These are phyloP conservation scores for Ophiocordyceps camponoti-floridani DNA, from an alignment of 2,329 filamentous ascomycete genomes.

Conservation along the genomic window DNA sequence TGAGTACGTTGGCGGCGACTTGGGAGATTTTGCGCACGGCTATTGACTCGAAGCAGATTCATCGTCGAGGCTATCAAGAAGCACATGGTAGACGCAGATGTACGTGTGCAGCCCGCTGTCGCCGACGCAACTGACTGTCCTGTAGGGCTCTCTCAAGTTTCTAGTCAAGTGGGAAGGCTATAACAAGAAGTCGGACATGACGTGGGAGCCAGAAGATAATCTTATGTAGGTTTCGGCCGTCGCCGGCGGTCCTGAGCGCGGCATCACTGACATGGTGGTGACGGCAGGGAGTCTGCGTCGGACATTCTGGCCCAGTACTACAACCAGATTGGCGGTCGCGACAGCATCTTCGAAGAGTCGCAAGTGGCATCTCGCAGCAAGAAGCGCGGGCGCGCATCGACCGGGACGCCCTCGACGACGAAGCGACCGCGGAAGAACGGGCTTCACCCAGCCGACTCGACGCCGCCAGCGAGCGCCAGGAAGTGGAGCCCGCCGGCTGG, in stretches of 20 bases:
- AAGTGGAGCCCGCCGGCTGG: constrained; percentile 52
- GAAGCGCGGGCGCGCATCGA: constrained; percentile 36
- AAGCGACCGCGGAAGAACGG: constrained; percentile 31
- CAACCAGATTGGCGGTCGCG: constrained; percentile 41
- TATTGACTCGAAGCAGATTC: constrained; percentile 28
- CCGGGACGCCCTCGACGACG: constrained; percentile 15
- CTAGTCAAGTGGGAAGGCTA: constrained; percentile 73
- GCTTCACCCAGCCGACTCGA: constrained; percentile 28
- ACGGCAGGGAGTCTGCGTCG: constrained; percentile 32
- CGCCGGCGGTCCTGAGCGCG: neutral
- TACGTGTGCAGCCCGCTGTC: constrained; percentile 13
- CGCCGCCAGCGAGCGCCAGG: constrained; percentile 26
- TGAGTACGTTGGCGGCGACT: constrained; percentile 16
- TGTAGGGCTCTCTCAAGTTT: constrained; percentile 36
- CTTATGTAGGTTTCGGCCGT: constrained; percentile 7
- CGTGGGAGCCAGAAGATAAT: constrained; percentile 66
- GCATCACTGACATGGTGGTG: neutral
- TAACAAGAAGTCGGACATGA: constrained; percentile 48
- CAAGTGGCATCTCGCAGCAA: constrained; percentile 31
- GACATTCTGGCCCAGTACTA: constrained; percentile 50
- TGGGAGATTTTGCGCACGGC: constrained; percentile 7
- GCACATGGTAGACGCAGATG: constrained; percentile 42
- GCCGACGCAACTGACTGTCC: neutral
- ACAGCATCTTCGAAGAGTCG: constrained; percentile 32
- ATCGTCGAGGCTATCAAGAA: constrained; percentile 56